Percentiles rank a stretch among this genome's conserved stretches.
These are phyloP conservation scores for Ogataea pignaliae DNA, from an alignment of 805 yeast species.

Conservation along the genomic window DNA sequence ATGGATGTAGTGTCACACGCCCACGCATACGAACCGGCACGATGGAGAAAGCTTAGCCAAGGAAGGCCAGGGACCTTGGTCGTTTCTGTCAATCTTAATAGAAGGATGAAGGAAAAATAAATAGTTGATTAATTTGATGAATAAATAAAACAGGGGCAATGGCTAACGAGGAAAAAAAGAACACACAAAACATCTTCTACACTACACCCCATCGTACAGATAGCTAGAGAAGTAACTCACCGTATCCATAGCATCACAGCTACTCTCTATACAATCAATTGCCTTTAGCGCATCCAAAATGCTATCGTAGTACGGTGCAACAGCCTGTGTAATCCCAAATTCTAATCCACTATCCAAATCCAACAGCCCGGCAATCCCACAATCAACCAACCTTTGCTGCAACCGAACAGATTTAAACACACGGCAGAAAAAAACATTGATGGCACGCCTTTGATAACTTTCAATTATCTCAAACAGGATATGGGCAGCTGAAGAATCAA, in stretches of 20 bases:
- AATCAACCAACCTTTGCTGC: constrained; percentile 43
- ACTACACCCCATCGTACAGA: constrained; percentile 8
- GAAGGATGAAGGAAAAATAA: background rate
- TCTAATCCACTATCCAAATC: constrained; percentile 20
- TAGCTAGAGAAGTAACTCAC: constrained; percentile 12
- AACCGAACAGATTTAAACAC: constrained; percentile 46
- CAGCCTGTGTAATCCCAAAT: constrained; percentile 28
- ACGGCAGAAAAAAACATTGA: constrained; percentile 57
- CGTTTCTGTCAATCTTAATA: too few relatives aligned
- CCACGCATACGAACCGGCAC: too few relatives aligned
- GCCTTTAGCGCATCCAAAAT: constrained; percentile 55
- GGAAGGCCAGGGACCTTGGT: too few relatives aligned
- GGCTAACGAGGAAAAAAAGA: too few relatives aligned
- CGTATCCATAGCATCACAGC: constrained; percentile 12
- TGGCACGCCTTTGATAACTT: constrained; percentile 49
- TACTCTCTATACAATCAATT: constrained; percentile 33
- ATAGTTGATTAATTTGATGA: background rate
- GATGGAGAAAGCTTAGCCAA: too few relatives aligned
- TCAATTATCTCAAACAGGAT: constrained; percentile 57
- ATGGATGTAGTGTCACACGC: too few relatives aligned
- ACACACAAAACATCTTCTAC: background rate
- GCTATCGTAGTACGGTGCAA: constrained; percentile 42
- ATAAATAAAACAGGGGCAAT: background rate
- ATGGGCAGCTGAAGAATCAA: constrained; percentile 80
- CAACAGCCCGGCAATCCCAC: constrained; percentile 49